A percentile compares a stretch with the other conserved stretches of the same genome.
Evolutionary conservation across 345 rosid species (phyloP).

Genomic region (Litchi chinensis): DNA sequence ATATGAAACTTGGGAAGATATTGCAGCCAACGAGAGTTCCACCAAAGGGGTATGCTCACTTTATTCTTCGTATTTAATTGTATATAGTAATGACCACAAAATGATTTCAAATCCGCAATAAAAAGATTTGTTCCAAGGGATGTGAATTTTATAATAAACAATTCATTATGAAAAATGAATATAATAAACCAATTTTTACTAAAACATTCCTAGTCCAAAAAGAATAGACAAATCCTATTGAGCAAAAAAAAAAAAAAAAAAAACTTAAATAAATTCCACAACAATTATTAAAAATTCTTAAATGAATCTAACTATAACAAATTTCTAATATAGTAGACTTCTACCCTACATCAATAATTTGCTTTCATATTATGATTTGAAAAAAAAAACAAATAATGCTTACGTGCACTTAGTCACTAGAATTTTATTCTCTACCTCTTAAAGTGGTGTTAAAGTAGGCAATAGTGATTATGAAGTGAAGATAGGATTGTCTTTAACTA

Average conservation of each 20-base stretch:
- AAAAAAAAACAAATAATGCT: neutral
- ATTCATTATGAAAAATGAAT: neutral
- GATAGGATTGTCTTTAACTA: neutral
- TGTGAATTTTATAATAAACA: neutral
- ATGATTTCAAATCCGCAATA: neutral
- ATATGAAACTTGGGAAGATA: slow-evolving; percentile 72
- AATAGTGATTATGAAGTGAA: neutral
- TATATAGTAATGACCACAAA: neutral
- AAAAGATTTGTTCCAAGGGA: neutral
- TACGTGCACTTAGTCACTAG: neutral
- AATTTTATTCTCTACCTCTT: slow-evolving; percentile 5
- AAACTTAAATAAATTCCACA: neutral
- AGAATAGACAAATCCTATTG: neutral
- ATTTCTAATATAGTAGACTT: neutral
- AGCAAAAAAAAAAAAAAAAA: neutral
- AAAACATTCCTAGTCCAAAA: neutral
- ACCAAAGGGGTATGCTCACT: slow-evolving; percentile 48
- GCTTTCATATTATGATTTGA: neutral
- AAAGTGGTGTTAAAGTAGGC: neutral
- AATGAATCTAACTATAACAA: neutral
- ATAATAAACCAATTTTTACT: neutral
- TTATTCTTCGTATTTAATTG: neutral
- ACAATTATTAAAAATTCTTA: neutral
- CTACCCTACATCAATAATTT: neutral
- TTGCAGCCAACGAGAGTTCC: slow-evolving; percentile 37